phyloP scores from a whole-genome alignment of 129 eudicot genomes.

The Cynara cardunculus region DNA sequence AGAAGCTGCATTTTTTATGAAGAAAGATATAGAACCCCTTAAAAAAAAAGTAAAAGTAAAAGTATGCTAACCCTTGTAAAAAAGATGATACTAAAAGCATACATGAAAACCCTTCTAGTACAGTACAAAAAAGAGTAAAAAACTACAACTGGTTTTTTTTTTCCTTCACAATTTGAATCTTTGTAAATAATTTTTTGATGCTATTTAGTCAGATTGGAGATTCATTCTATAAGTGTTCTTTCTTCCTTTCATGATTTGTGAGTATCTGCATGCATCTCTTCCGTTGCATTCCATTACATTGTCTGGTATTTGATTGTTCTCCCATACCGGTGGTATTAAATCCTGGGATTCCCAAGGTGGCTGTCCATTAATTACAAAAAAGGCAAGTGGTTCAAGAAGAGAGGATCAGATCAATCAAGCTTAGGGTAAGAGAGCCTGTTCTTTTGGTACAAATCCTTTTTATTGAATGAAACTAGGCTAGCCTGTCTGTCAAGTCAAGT shows the following conservation, averaged over 20 bases:
- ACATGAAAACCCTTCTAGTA: conserved; percentile 18
- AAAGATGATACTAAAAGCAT: conserved; percentile 15
- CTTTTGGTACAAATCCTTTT: too few relatives aligned
- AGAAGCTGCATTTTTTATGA: conserved; percentile 2
- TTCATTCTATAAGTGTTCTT: conserved; percentile 4
- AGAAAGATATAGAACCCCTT: conserved; percentile 19
- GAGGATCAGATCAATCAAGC: too few relatives aligned
- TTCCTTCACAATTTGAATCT: conserved; percentile 6
- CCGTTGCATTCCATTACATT: too few relatives aligned
- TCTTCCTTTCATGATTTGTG: background rate
- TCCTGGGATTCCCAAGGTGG: too few relatives aligned
- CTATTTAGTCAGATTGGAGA: conserved; percentile 24
- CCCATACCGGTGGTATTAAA: too few relatives aligned
- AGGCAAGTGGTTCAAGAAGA: too few relatives aligned
- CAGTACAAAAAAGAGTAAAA: conserved; percentile 28
- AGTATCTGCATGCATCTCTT: too few relatives aligned
- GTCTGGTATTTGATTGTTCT: too few relatives aligned
- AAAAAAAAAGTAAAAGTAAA: background rate
- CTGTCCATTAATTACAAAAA: too few relatives aligned
- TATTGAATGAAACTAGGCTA: too few relatives aligned
- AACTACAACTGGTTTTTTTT: background rate
- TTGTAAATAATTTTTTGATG: conserved; percentile 24
- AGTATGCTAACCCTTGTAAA: conserved; percentile 28
- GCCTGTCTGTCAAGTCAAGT: too few relatives aligned
- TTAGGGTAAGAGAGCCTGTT: too few relatives aligned